Evolutionary conservation across 495 filamentous ascomycete species (phyloP), one percentile per base, ranked within the genome.

Genomic region (Clohesyomyces aquaticus): DNA sequence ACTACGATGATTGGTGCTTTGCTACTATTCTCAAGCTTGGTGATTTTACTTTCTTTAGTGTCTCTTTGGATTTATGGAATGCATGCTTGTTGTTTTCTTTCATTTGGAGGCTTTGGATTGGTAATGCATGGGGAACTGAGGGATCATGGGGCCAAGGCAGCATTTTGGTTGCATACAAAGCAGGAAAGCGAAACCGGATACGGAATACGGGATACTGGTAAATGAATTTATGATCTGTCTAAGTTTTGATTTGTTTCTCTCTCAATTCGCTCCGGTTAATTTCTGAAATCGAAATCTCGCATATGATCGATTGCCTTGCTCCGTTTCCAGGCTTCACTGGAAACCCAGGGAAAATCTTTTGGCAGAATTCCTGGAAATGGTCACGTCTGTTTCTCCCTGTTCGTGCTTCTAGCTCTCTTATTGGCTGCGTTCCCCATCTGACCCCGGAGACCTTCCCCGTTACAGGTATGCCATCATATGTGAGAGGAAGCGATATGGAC

Each of bases 101-200:
- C 6, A 38, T 14, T 6, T 38, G 32, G 46, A 49, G 23, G n/a
- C 4, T 2, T 49, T 25, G 10, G 10, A 23, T 49, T 49, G 8
- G 46, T 10, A 23, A 18, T 22, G 25, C 23, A 18, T 22, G 46
- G 46, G 18, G 46, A 49, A n/a, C n/a, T n/a, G n/a, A n/a, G n/a
- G 46, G 4, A 25, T 3, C 46, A 49, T 49, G 32, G 46, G 46
- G n/a, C n/a, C n/a, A n/a, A 49, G 21, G 23, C 12, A 49, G 52
- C 28, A 18, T 55, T 55, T 38, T 11, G 52, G 46, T n/a, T 41
- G 18, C 22, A 55, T 55, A 35, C 42, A 22, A 23, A 41, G n/a
- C n/a, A n/a, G 52, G 28, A 41, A 41, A 23, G 28, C 4, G 32
- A 22, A 21, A 41, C 32, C 19, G 52, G 29, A 21, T 41, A 55